Conservation (phyloP, 164 flowering plant species). For the Macadamia integrifolia region DNA sequence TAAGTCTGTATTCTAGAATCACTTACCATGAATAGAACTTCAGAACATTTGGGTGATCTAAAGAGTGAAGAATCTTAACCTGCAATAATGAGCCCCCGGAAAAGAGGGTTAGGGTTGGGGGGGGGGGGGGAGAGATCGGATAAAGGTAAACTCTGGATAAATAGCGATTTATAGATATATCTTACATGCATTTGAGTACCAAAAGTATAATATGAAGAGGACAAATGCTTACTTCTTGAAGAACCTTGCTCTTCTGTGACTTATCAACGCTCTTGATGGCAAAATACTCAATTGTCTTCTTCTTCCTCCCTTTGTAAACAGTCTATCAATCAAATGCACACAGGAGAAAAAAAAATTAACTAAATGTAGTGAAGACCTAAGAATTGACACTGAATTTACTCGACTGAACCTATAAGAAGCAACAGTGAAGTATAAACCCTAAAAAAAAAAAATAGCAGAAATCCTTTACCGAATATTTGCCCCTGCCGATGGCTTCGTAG, state of each 20-base stretch:
- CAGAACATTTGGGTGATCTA: constrained; percentile 79
- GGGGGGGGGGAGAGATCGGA: not conserved
- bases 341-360: not conserved
- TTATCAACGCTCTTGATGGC: constrained; percentile 94
- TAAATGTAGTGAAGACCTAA: not conserved
- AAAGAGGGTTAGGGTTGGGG: not conserved
- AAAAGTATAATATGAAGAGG: not conserved
- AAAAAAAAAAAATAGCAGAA: not conserved
- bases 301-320: constrained; percentile 96
- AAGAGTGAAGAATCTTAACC: constrained; percentile 84
- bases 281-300: constrained; percentile 90
- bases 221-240: constrained; percentile 65
- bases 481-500: constrained; percentile 80
- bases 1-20: not conserved
- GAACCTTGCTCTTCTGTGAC: constrained; percentile 79
- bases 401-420: not conserved
- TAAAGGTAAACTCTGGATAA: not conserved
- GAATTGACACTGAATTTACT: not conserved
- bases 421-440: not conserved
- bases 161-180: not conserved
- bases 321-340: constrained; percentile 33
- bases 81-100: constrained; percentile 24
- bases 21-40: constrained; percentile 84
- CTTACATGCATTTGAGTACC: not conserved
- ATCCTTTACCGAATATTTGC: constrained; percentile 64